Evolutionary conservation across 1,284 basidiomycete genomes (phyloP).

Genomic region (Lentinula novae-zelandiae): DNA sequence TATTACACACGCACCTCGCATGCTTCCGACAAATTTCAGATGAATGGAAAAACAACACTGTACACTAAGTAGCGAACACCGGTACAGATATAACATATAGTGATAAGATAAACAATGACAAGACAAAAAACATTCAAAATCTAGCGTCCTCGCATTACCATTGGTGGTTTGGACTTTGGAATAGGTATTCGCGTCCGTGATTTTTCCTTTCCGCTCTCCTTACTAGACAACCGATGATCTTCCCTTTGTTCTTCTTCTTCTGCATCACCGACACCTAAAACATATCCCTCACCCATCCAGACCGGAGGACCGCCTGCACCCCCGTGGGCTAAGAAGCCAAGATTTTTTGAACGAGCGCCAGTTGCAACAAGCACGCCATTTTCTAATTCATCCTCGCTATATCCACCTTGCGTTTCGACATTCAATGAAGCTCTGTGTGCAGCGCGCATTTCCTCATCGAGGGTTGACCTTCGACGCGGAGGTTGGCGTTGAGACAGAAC

Average conservation of each 20-base stretch:
- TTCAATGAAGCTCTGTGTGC: conserved; percentile 31
- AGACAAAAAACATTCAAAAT: neutral
- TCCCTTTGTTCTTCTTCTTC: conserved; percentile 14
- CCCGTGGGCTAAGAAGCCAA: conserved; percentile 68
- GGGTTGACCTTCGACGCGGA: conserved; percentile 39
- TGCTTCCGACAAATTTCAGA: too few species aligned
- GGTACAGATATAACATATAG: neutral
- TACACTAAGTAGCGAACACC: neutral
- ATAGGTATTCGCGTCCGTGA: conserved; percentile 1
- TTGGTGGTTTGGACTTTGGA: neutral
- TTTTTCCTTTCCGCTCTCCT: neutral
- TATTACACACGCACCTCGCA: too few species aligned
- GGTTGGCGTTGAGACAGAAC: neutral
- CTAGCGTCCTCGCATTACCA: neutral
- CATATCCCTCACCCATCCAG: conserved; percentile 63
- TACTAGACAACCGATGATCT: neutral
- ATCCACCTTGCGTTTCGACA: conserved; percentile 18
- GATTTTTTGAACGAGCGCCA: conserved; percentile 48
- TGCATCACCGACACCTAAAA: conserved; percentile 41
- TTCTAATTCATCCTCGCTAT: conserved; percentile 29
- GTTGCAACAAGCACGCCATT: conserved; percentile 44
- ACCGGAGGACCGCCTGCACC: conserved; percentile 67
- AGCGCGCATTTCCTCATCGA: conserved; percentile 61
- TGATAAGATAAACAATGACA: neutral
- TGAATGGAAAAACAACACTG: neutral